These are phyloP conservation scores for Nakaseomyces delphensis DNA, from an alignment of 1,139 yeast genomes.

Conservation along the genomic window DNA sequence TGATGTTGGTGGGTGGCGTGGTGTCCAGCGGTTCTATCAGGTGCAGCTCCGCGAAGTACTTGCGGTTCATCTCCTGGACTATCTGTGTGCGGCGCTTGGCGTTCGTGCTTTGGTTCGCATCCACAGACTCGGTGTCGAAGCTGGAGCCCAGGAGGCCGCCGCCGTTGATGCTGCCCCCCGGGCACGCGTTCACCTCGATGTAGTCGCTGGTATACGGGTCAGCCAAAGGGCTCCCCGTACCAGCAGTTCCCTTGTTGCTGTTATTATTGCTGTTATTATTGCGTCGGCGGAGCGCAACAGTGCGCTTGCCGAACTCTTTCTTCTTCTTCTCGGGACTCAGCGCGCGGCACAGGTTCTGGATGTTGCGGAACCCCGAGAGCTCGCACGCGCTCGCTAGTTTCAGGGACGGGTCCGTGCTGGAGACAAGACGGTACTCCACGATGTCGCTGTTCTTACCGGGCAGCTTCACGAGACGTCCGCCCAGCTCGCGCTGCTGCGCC, in stretches of 20 bases:
- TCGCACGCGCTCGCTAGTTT: slow-evolving; percentile 60
- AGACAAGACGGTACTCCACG: slow-evolving; percentile 53
- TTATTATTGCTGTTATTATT: no score
- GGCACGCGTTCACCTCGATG: slow-evolving; percentile 97
- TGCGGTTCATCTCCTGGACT: slow-evolving; percentile 5
- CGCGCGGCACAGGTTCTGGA: slow-evolving; percentile 83
- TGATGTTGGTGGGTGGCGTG: slow-evolving; percentile 8
- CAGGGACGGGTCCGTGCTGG: slow-evolving; percentile 23
- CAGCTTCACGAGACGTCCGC: slow-evolving; percentile 18
- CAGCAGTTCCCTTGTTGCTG: background rate
- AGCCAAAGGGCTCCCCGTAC: slow-evolving; percentile 25
- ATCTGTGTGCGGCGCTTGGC: slow-evolving; percentile 9
- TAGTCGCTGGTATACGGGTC: slow-evolving; percentile 69
- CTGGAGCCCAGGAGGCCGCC: slow-evolving; percentile 58
- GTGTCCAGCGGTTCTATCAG: slow-evolving; percentile 11
- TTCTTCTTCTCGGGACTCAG: slow-evolving; percentile 36
- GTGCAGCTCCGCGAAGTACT: slow-evolving; percentile 6
- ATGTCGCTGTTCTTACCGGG: slow-evolving; percentile 73
- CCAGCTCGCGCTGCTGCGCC: slow-evolving; percentile 29
- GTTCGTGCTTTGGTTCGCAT: slow-evolving; percentile 8
- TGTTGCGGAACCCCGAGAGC: slow-evolving; percentile 86
- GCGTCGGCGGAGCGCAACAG: no score
- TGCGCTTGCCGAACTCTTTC: slow-evolving; percentile 11
- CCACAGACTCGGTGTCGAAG: slow-evolving; percentile 10
- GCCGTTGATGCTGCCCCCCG: slow-evolving; percentile 95